Evolutionary conservation across 2,329 filamentous ascomycete species (phyloP).

Genomic region (Diatrype stigma): DNA sequence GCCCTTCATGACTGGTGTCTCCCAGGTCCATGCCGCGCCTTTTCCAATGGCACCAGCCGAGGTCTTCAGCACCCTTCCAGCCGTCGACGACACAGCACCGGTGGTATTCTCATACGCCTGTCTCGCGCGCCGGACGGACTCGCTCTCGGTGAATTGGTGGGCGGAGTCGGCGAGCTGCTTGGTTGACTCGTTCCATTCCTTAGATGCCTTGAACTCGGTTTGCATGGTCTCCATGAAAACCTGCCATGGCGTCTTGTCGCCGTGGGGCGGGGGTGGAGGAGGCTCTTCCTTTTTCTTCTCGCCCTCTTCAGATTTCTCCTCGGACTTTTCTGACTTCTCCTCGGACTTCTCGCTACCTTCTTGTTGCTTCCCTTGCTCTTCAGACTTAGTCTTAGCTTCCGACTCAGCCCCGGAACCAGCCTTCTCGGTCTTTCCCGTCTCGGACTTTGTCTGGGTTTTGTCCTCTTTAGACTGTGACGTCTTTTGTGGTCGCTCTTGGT

Average conservation of each 20-base stretch:
- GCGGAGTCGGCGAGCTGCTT: constrained; percentile 88
- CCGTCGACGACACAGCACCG: constrained; percentile 74
- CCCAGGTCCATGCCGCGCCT: constrained; percentile 94
- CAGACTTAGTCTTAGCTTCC: constrained; percentile 21
- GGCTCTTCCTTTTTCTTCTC: constrained; percentile 63
- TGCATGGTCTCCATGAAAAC: constrained; percentile 97
- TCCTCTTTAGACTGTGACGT: constrained; percentile 10
- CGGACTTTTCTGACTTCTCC: constrained; percentile 24
- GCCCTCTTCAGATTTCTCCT: constrained; percentile 43
- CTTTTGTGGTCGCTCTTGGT: constrained; percentile 29
- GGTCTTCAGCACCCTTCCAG: constrained; percentile 74
- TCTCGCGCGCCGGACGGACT: constrained; percentile 79
- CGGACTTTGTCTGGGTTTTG: constrained; percentile 27
- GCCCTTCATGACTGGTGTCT: constrained; percentile 88
- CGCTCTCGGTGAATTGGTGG: constrained; percentile 89
- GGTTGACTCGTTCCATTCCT: constrained; percentile 98
- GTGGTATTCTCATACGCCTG: constrained; percentile 85
- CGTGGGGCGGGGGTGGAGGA: constrained; percentile 89
- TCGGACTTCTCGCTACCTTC: not conserved
- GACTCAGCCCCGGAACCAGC: constrained; percentile 31
- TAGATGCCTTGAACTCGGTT: constrained; percentile 90
- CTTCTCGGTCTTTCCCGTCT: constrained; percentile 35
- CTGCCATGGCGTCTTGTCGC: constrained; percentile 97
- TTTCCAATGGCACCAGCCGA: constrained; percentile 86
- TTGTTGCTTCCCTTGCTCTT: not conserved